These are phyloP conservation scores for Amanita muscaria DNA, from an alignment of 768 basidiomycete genomes.

Conservation along the genomic window DNA sequence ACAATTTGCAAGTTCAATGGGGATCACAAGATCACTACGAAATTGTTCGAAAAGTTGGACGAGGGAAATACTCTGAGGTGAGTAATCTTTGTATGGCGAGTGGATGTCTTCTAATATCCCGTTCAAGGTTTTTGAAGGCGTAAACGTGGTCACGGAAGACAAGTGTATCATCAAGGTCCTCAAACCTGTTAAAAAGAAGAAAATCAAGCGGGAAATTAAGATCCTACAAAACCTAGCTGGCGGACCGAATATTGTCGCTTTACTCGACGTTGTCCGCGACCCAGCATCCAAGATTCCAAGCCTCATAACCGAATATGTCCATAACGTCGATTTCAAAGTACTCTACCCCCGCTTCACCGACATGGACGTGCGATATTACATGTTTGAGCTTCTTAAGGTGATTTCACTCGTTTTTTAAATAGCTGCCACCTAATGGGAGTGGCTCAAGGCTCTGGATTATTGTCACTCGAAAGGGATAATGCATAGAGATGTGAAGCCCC, in stretches of 20 bases:
- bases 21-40: slow-evolving; percentile 96
- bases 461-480: slow-evolving; percentile 99
- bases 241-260: slow-evolving; percentile 88
- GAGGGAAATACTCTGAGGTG: slow-evolving; percentile 95
- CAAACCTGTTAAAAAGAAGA: slow-evolving; percentile 99
- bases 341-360: slow-evolving; percentile 94
- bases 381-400: slow-evolving; percentile 92
- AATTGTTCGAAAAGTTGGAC: slow-evolving; percentile 91
- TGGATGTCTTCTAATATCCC: slow-evolving; percentile 8
- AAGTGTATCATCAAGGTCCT: slow-evolving; percentile 98
- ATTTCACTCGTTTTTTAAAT: not conserved
- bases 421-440: slow-evolving; percentile 12
- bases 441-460: slow-evolving; percentile 77
- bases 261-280: slow-evolving; percentile 94
- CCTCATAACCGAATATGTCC: slow-evolving; percentile 94
- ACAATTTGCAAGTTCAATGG: slow-evolving; percentile 97
- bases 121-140: slow-evolving; percentile 80
- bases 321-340: slow-evolving; percentile 97
- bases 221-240: slow-evolving; percentile 94
- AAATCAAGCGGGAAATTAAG: slow-evolving; percentile 99
- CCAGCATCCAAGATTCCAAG: slow-evolving; percentile 95
- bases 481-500: slow-evolving; percentile 97
- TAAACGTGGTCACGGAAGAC: slow-evolving; percentile 83
- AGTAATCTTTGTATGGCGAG: slow-evolving; percentile 11
- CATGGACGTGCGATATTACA: slow-evolving; percentile 93